Conservation (phyloP, 768 basidiomycete species). For the Psilocybe cyanescens region DNA sequence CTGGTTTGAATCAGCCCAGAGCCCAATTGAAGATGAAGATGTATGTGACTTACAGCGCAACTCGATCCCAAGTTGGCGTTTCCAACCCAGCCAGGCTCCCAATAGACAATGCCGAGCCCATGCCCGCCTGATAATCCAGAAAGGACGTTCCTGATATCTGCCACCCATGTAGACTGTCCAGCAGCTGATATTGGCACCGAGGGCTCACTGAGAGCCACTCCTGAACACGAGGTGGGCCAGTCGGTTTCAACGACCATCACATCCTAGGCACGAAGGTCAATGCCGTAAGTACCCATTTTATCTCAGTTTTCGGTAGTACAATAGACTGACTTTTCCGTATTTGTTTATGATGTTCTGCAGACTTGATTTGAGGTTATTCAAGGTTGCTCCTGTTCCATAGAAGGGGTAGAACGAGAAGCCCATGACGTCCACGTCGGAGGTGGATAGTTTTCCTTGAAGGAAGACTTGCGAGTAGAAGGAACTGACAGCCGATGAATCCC, state of each 20-base stretch:
- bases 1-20: constrained; percentile 26
- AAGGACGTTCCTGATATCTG: constrained; percentile 51
- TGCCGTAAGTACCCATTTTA: neutral
- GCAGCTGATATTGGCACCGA: constrained; percentile 49
- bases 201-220: constrained; percentile 46
- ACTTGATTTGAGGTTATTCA: constrained; percentile 50
- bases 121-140: constrained; percentile 50
- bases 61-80: constrained; percentile 50
- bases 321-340: constrained; percentile 45
- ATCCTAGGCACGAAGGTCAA: constrained; percentile 30
- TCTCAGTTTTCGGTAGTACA: neutral
- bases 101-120: constrained; percentile 57
- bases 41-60: constrained; percentile 36
- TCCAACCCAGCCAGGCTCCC: constrained; percentile 71
- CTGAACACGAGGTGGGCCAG: constrained; percentile 58
- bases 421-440: constrained; percentile 57
- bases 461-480: constrained; percentile 59
- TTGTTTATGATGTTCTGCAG: constrained; percentile 52
- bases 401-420: constrained; percentile 73
- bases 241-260: constrained; percentile 69
- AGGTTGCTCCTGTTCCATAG: constrained; percentile 61
- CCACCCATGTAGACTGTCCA: constrained; percentile 59
- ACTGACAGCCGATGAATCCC: constrained; percentile 47
- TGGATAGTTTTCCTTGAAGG: constrained; percentile 51
- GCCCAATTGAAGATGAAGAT: neutral